Conservation (phyloP, 768 basidiomycete species). For the Trametes maxima region DNA sequence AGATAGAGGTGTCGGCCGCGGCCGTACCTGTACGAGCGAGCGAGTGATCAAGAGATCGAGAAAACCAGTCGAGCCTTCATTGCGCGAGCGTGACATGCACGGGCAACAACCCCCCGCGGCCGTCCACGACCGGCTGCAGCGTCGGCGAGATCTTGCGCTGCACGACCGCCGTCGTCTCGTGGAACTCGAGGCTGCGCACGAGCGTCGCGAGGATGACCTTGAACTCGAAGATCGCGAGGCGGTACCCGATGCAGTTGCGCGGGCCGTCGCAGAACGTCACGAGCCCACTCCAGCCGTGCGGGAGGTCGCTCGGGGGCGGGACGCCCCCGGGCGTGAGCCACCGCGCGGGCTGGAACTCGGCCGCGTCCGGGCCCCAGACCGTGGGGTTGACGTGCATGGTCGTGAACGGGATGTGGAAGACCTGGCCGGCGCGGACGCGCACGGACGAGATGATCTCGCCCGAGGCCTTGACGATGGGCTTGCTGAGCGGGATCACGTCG, state of each 20-base stretch:
- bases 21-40: constrained; percentile 2
- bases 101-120: constrained; percentile 31
- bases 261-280: constrained; percentile 47
- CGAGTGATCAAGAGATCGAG: too few species aligned
- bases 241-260: constrained; percentile 44
- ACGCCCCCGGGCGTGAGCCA: constrained; percentile 39
- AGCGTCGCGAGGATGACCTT: constrained; percentile 43
- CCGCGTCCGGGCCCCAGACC: constrained; percentile 42
- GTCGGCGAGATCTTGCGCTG: constrained; percentile 38
- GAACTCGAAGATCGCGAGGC: constrained; percentile 43
- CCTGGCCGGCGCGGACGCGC: constrained; percentile 42
- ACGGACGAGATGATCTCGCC: constrained; percentile 34
- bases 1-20: background rate
- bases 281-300: constrained; percentile 41
- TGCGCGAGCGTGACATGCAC: constrained; percentile 27
- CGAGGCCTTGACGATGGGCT: constrained; percentile 35
- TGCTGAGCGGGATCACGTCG: constrained; percentile 45
- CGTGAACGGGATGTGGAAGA: constrained; percentile 32
- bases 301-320: constrained; percentile 33
- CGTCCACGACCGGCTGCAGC: constrained; percentile 39
- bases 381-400: constrained; percentile 37
- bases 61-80: constrained; percentile 6
- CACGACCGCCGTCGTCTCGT: constrained; percentile 37
- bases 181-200: constrained; percentile 40
- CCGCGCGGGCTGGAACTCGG: constrained; percentile 41